phyloP scores from a whole-genome alignment of 2,329 filamentous ascomycete species.

The Penicillium sp. region DNA sequence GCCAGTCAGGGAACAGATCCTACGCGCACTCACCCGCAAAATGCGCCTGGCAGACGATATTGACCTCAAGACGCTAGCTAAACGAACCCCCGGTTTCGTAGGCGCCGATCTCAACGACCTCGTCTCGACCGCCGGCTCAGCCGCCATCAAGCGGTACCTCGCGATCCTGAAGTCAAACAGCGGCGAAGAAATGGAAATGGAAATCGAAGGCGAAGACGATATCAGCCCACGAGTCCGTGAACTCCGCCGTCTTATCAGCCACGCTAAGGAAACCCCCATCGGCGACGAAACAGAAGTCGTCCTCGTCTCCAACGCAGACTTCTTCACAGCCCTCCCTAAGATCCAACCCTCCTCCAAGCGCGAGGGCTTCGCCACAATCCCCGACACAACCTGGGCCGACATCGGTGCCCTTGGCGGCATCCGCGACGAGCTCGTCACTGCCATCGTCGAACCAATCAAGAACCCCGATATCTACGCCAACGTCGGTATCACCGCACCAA shows the following conservation, averaged over 20 bases:
- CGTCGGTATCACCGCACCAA: conserved; percentile 76
- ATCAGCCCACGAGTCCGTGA: conserved; percentile 45
- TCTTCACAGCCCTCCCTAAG: conserved; percentile 70
- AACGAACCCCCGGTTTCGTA: conserved; percentile 87
- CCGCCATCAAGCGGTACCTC: conserved; percentile 62
- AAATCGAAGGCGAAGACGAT: conserved; percentile 48
- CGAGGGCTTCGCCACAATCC: conserved; percentile 93
- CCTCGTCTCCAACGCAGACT: conserved; percentile 65
- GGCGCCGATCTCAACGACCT: conserved; percentile 80
- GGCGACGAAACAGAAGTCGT: conserved; percentile 57
- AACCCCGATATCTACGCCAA: conserved; percentile 72
- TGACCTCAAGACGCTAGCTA: conserved; percentile 72
- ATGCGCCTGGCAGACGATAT: conserved; percentile 67
- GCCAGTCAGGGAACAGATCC: conserved; percentile 71
- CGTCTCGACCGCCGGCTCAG: conserved; percentile 63
- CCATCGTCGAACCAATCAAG: conserved; percentile 87
- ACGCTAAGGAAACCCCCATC: conserved; percentile 52
- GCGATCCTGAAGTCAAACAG: conserved; percentile 51
- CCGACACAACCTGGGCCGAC: conserved; percentile 88
- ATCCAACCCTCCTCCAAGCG: conserved; percentile 81
- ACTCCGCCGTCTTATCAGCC: conserved; percentile 54
- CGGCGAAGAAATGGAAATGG: conserved; percentile 49
- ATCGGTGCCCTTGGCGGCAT: conserved; percentile 82
- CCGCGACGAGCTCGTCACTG: conserved; percentile 75
- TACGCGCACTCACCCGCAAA: conserved; percentile 69